Conservation (phyloP, 441 rosid genomes). For the Arabidopsis lyrata region DNA sequence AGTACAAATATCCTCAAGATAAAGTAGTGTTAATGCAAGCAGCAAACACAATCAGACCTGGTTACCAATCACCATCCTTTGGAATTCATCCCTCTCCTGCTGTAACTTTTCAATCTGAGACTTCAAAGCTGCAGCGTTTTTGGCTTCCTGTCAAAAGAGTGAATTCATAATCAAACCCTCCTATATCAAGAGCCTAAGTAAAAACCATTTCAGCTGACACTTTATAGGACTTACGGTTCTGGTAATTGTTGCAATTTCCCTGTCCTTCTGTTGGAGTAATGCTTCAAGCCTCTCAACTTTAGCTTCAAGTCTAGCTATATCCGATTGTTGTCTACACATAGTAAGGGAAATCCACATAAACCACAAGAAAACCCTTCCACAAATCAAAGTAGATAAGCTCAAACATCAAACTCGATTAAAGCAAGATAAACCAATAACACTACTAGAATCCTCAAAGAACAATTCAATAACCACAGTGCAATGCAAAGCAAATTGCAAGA, state of each 20-base stretch:
- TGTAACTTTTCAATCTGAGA: constrained; percentile 94
- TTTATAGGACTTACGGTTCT: constrained; percentile 66
- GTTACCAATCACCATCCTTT: constrained; percentile 97
- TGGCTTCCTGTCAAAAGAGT: constrained; percentile 73
- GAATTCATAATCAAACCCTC: constrained; percentile 5
- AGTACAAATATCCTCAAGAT: constrained; percentile 10
- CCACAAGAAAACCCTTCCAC: background rate
- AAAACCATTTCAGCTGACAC: constrained; percentile 17
- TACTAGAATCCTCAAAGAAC: background rate
- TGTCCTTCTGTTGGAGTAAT: constrained; percentile 81
- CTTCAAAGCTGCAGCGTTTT: constrained; percentile 86
- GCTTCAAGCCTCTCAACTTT: constrained; percentile 96
- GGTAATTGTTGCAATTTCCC: constrained; percentile 96
- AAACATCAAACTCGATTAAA: constrained; percentile 7
- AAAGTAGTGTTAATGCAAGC: constrained; percentile 9
- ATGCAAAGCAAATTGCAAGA: background rate
- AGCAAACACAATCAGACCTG: constrained; percentile 65
- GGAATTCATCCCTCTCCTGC: constrained; percentile 98
- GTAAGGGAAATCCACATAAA: constrained; percentile 20
- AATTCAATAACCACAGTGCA: background rate
- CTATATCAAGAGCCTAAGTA: constrained; percentile 3
- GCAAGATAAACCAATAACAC: background rate
- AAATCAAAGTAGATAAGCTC: background rate
- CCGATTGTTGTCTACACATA: constrained; percentile 70
- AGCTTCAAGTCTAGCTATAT: constrained; percentile 92